Evolutionary conservation across 305 asterid species (phyloP), one percentile per base, ranked within the genome.

Genomic region (Fraxinus platypoda): DNA sequence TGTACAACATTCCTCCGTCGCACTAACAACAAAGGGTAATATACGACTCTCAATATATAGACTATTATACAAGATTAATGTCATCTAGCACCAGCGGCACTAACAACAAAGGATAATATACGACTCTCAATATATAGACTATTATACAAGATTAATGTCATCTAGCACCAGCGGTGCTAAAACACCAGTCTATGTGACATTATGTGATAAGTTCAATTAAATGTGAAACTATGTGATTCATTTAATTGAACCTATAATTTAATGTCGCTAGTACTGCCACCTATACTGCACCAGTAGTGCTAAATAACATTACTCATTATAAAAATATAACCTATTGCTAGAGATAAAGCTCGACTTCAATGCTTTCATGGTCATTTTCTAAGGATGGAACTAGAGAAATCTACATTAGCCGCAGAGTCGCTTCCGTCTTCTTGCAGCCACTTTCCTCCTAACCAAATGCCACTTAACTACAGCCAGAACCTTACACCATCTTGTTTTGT

Each of bases 391-490:
- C 35, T 72, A 62, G 49, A 82, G 75, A 75, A 79, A 80, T 83
- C 78, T 82, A 77, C 74, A 85, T 46, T 77, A 77, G 88, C 83
- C 73, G 88, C 49, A 54, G 81, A 80, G 79, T 74, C 64, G 71
- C 79, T 83, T 78, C 84, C 88, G 80, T 80, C 86, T 89, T 85
- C 89, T 86, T 5, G 88, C 91, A 75, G 91, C 93, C 80, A 91
- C 89, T 17, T 86, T 84, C 57, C 91, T 92, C 90, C 85, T 88
- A 19, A 87, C 88, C 84, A 91, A 87, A 82, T 86, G 84, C 97
- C 97, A 95, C 90, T 92, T 94, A 7, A 95, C 89, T 84, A 89
- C 93, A 0, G 97, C 97, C 12, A 91, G 87, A 73, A 95, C 88
- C 88, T 91, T 94, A 88, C 97, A 92, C 99, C 97, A 94, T 68